These are phyloP conservation scores for Lentinula guzmanii DNA, from an alignment of 768 basidiomycete genomes.

Conservation along the genomic window DNA sequence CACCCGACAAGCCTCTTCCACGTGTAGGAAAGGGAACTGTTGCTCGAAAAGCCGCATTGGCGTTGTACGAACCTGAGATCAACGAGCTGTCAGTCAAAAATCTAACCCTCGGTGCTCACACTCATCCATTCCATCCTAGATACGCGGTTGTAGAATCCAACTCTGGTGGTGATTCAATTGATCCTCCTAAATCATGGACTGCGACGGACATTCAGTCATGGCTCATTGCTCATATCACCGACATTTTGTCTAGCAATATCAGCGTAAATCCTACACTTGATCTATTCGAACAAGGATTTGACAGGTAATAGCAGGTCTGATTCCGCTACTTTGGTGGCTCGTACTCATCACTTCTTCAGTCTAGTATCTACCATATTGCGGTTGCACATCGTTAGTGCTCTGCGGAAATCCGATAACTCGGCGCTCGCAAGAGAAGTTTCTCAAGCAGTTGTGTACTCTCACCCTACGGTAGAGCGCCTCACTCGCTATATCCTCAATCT, in stretches of 20 bases:
- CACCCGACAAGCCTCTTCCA: conserved; percentile 30
- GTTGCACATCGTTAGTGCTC: neutral
- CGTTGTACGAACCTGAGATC: conserved; percentile 39
- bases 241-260: neutral
- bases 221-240: neutral
- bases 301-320: neutral
- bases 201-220: neutral
- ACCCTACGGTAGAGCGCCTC: conserved; percentile 2
- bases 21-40: conserved; percentile 45
- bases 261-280: neutral
- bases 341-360: neutral
- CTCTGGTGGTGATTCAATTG: conserved; percentile 2
- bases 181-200: neutral
- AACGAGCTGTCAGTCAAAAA: conserved; percentile 30
- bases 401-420: neutral
- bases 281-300: conserved; percentile 4
- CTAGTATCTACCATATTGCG: conserved; percentile 2
- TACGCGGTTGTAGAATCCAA: conserved; percentile 1
- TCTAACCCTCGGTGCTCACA: neutral
- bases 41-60: conserved; percentile 35
- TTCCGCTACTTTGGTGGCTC: no score
- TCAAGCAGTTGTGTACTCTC: neutral
- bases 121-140: neutral
- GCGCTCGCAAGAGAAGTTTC: neutral
- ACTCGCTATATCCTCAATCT: neutral